Percentiles rank a stretch among this genome's conserved stretches.
phyloP scores from a whole-genome alignment of 208 protist species.

The Ichthyophonus hoferi region DNA sequence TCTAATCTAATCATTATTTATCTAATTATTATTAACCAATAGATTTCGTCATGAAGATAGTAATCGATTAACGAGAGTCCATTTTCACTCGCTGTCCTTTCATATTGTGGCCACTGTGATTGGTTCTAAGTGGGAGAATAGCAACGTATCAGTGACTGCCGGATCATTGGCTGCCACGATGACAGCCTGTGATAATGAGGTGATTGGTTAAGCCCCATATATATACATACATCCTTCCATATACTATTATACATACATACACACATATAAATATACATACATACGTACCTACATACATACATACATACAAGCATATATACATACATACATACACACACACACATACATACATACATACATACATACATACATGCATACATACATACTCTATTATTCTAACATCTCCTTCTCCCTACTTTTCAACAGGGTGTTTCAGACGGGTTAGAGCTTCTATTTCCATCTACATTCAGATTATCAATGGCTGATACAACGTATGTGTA shows the following conservation, averaged over 20 bases:
- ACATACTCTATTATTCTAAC: too few species aligned
- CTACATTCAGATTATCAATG: too few species aligned
- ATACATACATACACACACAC: neutral
- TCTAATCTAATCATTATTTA: too few species aligned
- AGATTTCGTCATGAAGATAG: too few species aligned
- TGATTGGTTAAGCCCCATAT: neutral
- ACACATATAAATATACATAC: neutral
- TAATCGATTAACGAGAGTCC: neutral
- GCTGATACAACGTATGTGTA: too few species aligned
- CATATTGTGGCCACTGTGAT: neutral
- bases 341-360: slow-evolving; percentile 7
- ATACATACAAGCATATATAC: neutral
- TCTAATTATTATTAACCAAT: too few species aligned
- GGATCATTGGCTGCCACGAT: neutral
- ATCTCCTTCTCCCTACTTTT: too few species aligned
- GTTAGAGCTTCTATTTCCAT: too few species aligned
- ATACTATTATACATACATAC: neutral
- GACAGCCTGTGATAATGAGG: neutral
- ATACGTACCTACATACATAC: neutral
- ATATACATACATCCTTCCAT: neutral
- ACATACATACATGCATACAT: neutral
- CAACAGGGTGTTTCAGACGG: too few species aligned
- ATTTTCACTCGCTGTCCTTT: neutral
- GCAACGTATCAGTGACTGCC: neutral
- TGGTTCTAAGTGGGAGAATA: neutral